A percentile compares a stretch with the other conserved stretches of the same genome.
Conservation (phyloP, 2,329 filamentous ascomycete species). For the Epichloe sp. region DNA sequence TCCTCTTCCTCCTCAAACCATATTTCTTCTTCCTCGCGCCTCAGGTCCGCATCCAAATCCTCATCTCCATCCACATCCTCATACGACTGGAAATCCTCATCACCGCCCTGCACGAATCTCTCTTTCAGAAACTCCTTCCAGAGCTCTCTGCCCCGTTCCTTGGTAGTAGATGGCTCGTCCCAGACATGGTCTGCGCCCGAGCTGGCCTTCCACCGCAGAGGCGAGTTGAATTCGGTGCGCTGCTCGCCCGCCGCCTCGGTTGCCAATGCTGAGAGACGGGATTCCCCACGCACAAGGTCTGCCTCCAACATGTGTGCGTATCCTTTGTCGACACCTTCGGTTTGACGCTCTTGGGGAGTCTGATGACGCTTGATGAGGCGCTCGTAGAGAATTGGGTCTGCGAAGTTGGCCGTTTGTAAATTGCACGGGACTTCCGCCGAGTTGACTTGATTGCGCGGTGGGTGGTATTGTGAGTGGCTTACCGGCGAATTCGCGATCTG, state of each 20-base stretch:
- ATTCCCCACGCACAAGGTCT: constrained; percentile 67
- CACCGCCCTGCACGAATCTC: constrained; percentile 62
- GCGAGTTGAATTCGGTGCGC: background rate
- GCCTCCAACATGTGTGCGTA: constrained; percentile 70
- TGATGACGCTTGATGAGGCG: constrained; percentile 66
- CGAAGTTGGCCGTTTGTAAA: background rate
- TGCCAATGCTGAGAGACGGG: constrained; percentile 48
- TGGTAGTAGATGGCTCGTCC: constrained; percentile 21
- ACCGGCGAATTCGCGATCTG: constrained; percentile 44
- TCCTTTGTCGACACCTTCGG: constrained; percentile 59
- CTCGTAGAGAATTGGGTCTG: constrained; percentile 73
- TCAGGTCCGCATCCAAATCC: constrained; percentile 51
- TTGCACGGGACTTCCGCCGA: too few species aligned
- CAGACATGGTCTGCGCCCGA: constrained; percentile 10
- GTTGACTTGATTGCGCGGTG: too few species aligned
- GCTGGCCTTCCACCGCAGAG: background rate
- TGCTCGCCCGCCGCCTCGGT: constrained; percentile 6
- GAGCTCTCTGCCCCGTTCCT: constrained; percentile 51
- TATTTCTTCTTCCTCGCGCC: constrained; percentile 52
- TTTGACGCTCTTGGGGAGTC: constrained; percentile 56
- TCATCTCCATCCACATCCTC: constrained; percentile 55
- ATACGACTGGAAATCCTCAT: constrained; percentile 66
- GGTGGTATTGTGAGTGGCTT: constrained; percentile 7
- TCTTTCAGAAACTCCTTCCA: constrained; percentile 63
- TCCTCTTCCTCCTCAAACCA: constrained; percentile 76